A percentile compares a stretch with the other conserved stretches of the same genome.
Conservation (phyloP, 768 basidiomycete genomes). For the Cubamyces lactineus region DNA sequence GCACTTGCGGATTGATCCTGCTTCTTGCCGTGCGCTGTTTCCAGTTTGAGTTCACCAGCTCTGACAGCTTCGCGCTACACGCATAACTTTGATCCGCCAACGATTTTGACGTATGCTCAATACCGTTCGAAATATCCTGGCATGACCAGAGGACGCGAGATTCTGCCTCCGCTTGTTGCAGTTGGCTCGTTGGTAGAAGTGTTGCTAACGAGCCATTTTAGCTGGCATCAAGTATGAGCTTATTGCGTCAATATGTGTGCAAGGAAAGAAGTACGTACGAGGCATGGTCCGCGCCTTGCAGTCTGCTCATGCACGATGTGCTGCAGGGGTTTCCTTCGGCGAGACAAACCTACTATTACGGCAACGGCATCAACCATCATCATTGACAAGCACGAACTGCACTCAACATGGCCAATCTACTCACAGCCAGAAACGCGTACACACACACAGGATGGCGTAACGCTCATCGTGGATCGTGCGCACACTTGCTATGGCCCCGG, state of each 20-base stretch:
- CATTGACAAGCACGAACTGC: conserved; percentile 93
- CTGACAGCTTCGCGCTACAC: too few relatives aligned
- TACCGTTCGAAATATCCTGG: too few relatives aligned
- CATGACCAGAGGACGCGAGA: too few relatives aligned
- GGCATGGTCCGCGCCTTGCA: background rate
- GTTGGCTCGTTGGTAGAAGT: background rate
- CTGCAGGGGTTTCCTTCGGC: conserved; percentile 77
- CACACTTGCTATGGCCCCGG: conserved; percentile 86
- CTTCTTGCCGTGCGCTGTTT: too few relatives aligned
- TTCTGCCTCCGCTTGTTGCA: background rate
- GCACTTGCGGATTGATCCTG: too few relatives aligned
- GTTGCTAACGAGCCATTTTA: conserved; percentile 30
- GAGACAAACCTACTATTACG: conserved; percentile 69
- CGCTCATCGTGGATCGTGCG: conserved; percentile 73
- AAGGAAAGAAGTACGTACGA: conserved; percentile 74
- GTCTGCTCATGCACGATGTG: conserved; percentile 1
- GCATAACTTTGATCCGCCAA: too few relatives aligned
- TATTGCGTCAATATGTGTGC: conserved; percentile 82
- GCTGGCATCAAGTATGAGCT: conserved; percentile 91
- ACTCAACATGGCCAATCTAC: conserved; percentile 93
- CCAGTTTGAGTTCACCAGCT: too few relatives aligned
- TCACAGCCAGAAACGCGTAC: conserved; percentile 76
- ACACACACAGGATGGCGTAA: conserved; percentile 66
- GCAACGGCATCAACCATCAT: conserved; percentile 72
- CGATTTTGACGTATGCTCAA: too few relatives aligned